phyloP scores from a whole-genome alignment of 1,284 basidiomycete species.

The Bjerkandera adusta region DNA sequence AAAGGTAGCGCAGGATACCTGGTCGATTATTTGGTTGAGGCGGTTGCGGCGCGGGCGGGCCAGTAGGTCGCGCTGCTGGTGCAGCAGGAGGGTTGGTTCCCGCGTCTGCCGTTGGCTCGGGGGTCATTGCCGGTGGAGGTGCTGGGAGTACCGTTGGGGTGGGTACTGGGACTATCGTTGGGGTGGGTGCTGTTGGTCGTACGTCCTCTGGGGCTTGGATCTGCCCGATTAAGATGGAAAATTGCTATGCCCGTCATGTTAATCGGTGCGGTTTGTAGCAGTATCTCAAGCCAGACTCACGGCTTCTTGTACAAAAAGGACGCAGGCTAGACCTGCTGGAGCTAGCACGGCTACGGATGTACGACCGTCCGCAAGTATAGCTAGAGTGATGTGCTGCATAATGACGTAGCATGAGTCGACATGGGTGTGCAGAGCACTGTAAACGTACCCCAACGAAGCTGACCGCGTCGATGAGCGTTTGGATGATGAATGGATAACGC shows the following conservation, averaged over 20 bases:
- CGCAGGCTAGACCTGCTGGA: slow-evolving; percentile 76
- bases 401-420: background rate
- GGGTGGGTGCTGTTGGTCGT: slow-evolving; percentile 24
- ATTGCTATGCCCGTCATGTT: slow-evolving; percentile 57
- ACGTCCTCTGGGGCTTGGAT: slow-evolving; percentile 80
- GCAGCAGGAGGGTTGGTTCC: background rate
- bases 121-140: slow-evolving; percentile 11
- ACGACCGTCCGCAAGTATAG: slow-evolving; percentile 76
- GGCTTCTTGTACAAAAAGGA: slow-evolving; percentile 71
- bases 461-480: slow-evolving; percentile 76
- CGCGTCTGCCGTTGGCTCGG: slow-evolving; percentile 9
- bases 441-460: slow-evolving; percentile 67
- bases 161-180: slow-evolving; percentile 21
- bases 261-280: background rate
- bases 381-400: slow-evolving; percentile 72
- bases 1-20: slow-evolving; percentile 48
- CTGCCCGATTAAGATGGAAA: slow-evolving; percentile 74
- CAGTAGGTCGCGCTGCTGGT: background rate
- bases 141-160: slow-evolving; percentile 18
- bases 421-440: background rate
- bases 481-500: slow-evolving; percentile 76
- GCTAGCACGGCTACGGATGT: slow-evolving; percentile 77
- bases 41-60: background rate
- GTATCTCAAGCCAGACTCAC: slow-evolving; percentile 41
- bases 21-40: slow-evolving; percentile 24